Percentiles rank a stretch among this genome's conserved stretches.
phyloP scores from a whole-genome alignment of 2,329 filamentous ascomycete genomes.

The Conoideocrella luteorostrata region DNA sequence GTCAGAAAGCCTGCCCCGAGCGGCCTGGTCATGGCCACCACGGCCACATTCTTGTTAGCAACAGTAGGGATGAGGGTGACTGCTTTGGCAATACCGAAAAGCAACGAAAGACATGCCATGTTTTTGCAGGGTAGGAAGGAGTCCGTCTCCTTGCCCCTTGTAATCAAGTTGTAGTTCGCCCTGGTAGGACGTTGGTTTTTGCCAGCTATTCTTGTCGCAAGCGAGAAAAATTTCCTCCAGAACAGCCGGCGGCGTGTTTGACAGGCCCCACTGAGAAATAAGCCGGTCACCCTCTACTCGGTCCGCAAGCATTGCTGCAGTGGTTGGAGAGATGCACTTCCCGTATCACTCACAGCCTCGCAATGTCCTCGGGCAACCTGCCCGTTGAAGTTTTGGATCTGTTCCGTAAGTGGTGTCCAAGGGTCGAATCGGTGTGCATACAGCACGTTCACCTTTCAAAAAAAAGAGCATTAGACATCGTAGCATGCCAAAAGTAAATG shows the following conservation, averaged over 20 bases:
- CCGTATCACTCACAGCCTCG: constrained; percentile 1
- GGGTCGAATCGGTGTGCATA: neutral
- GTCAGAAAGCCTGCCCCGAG: constrained; percentile 1
- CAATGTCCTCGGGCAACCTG: neutral
- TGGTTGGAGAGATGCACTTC: too few species aligned
- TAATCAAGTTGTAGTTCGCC: neutral
- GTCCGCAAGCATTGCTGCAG: too few species aligned
- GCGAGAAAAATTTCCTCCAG: neutral
- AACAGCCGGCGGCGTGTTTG: neutral
- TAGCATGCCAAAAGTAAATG: neutral
- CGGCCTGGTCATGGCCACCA: neutral
- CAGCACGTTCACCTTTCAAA: neutral
- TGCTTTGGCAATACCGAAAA: neutral
- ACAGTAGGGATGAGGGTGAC: neutral
- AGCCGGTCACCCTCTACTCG: too few species aligned
- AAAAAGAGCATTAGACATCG: neutral
- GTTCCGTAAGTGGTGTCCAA: neutral
- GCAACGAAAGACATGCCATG: constrained; percentile 1
- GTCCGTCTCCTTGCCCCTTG: neutral
- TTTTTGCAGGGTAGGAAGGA: neutral
- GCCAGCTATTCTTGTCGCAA: neutral
- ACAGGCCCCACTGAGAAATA: constrained; percentile 1
- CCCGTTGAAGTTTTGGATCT: neutral
- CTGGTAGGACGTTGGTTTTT: neutral
- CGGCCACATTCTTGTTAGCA: neutral